Conservation (phyloP, 495 filamentous ascomycete genomes). For the Neurospora tetraspora region DNA sequence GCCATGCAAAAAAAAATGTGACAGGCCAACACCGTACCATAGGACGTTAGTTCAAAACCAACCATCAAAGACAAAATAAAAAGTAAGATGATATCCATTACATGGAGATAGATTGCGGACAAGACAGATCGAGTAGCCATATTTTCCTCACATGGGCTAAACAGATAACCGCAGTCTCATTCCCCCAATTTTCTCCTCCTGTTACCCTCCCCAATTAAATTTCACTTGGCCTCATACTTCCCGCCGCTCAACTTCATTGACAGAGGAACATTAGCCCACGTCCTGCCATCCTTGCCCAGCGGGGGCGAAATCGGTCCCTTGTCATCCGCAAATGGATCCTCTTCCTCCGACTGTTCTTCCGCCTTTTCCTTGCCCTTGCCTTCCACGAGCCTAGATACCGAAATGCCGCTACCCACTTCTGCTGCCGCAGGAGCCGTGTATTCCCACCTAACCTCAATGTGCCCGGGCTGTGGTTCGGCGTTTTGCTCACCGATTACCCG, state of each 20-base stretch:
- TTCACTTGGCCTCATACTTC: constrained; percentile 55
- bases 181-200: background rate
- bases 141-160: background rate
- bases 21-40: constrained; percentile 1
- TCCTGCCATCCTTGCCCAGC: constrained; percentile 29
- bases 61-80: background rate
- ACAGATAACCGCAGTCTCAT: background rate
- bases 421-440: constrained; percentile 31
- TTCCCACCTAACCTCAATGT: constrained; percentile 77
- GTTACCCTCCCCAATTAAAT: no score
- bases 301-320: constrained; percentile 19
- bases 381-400: constrained; percentile 42
- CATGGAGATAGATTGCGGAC: background rate
- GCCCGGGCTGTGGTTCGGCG: constrained; percentile 61
- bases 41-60: background rate
- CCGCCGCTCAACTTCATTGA: constrained; percentile 68
- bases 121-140: background rate
- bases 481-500: constrained; percentile 67
- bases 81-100: background rate
- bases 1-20: background rate
- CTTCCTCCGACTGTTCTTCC: constrained; percentile 30
- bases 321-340: constrained; percentile 34
- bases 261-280: constrained; percentile 66
- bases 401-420: constrained; percentile 49
- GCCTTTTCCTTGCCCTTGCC: constrained; percentile 32